Evolutionary conservation across 805 yeast genomes (phyloP).

Genomic region (Wickerhamiella sergipiensis): DNA sequence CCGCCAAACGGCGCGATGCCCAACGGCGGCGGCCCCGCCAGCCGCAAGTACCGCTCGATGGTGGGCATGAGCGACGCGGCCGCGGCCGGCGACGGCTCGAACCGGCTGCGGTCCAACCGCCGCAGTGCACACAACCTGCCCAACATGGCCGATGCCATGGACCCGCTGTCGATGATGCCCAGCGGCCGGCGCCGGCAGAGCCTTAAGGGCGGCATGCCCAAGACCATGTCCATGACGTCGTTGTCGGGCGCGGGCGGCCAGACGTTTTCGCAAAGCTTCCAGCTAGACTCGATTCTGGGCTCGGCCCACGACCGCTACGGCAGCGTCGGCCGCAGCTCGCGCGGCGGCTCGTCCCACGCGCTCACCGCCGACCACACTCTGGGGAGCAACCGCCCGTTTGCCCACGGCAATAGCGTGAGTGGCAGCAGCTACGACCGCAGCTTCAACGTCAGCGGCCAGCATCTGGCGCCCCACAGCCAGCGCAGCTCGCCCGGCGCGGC

Average conservation of each 20-base stretch:
- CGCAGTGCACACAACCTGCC: background rate
- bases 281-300: constrained; percentile 20
- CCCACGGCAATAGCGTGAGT: constrained; percentile 4
- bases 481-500: background rate
- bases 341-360: background rate
- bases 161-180: background rate
- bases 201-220: constrained; percentile 4
- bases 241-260: constrained; percentile 5
- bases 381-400: constrained; percentile 3
- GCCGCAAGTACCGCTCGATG: background rate
- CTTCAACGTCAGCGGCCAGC: background rate
- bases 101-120: background rate
- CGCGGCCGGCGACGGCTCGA: background rate
- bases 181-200: background rate
- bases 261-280: constrained; percentile 22
- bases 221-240: constrained; percentile 16
- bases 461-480: background rate
- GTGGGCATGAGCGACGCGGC: background rate
- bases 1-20: background rate
- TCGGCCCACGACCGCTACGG: constrained; percentile 21
- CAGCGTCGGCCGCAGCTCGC: constrained; percentile 11
- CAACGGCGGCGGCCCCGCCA: background rate
- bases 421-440: background rate
- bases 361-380: constrained; percentile 5
- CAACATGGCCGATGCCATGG: background rate